Conservation (phyloP, 2,329 filamentous ascomycete genomes). For the Nectriaceae sp. region DNA sequence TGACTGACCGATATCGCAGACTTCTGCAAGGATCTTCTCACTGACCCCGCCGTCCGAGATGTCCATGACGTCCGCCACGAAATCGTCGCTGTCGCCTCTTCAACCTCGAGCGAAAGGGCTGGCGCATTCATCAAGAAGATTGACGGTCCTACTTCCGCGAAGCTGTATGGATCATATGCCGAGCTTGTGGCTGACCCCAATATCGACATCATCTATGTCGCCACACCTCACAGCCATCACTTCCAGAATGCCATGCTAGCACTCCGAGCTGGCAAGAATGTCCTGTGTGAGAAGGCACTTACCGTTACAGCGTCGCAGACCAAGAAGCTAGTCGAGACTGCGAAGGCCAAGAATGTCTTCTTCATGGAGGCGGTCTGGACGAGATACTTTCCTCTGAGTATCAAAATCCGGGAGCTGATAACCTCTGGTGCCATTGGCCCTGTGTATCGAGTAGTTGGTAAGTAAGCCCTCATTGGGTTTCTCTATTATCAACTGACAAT, state of each 20-base stretch:
- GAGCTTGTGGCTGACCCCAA: slow-evolving; percentile 78
- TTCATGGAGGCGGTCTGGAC: slow-evolving; percentile 92
- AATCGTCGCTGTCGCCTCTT: slow-evolving; percentile 79
- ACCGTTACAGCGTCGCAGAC: slow-evolving; percentile 81
- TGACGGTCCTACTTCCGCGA: slow-evolving; percentile 66
- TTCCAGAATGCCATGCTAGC: slow-evolving; percentile 90
- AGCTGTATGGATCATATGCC: slow-evolving; percentile 78
- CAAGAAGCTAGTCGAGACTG: slow-evolving; percentile 70
- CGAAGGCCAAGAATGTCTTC: slow-evolving; percentile 71
- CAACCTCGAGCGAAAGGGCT: slow-evolving; percentile 69
- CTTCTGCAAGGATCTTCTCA: slow-evolving; percentile 78
- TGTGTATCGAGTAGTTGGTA: slow-evolving; percentile 61
- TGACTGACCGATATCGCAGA: slow-evolving; percentile 36
- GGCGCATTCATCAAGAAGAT: slow-evolving; percentile 72
- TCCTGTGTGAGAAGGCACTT: slow-evolving; percentile 89
- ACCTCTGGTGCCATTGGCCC: slow-evolving; percentile 56
- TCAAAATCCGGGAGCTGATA: slow-evolving; percentile 70
- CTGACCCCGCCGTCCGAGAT: slow-evolving; percentile 68
- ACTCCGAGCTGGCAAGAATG: slow-evolving; percentile 80
- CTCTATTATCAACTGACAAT: slow-evolving; percentile 10
- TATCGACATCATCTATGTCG: slow-evolving; percentile 85
- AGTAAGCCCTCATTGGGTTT: slow-evolving; percentile 17
- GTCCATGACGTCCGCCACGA: slow-evolving; percentile 75
- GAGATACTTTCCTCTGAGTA: slow-evolving; percentile 81
- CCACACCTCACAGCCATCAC: slow-evolving; percentile 89